phyloP scores from a whole-genome alignment of 2,329 filamentous ascomycete genomes.

The Cryphonectria nitschkei region DNA sequence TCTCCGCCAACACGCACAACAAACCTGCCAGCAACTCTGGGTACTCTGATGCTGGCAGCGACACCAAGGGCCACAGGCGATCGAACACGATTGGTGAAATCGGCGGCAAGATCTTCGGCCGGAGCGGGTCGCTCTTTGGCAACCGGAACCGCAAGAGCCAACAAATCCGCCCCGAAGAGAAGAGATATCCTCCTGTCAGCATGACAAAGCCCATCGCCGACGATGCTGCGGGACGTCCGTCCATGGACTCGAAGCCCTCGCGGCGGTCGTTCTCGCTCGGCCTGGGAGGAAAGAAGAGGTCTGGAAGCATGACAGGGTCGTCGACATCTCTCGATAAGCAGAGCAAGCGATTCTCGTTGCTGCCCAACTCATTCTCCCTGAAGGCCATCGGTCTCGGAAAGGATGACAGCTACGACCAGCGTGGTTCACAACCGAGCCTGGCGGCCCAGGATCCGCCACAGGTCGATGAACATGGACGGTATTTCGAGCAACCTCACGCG shows the following conservation, averaged over 20 bases:
- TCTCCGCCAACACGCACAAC: constrained; percentile 61
- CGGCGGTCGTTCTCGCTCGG: constrained; percentile 73
- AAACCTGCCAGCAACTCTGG: constrained; percentile 64
- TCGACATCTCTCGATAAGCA: constrained; percentile 61
- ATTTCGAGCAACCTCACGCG: constrained; percentile 37
- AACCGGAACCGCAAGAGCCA: constrained; percentile 56
- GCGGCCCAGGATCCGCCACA: constrained; percentile 54
- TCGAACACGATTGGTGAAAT: constrained; percentile 80
- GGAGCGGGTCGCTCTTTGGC: constrained; percentile 82
- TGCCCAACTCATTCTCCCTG: constrained; percentile 66
- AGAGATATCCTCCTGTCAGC: constrained; percentile 86
- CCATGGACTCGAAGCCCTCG: constrained; percentile 69
- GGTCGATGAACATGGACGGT: constrained; percentile 43
- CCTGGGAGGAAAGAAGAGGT: constrained; percentile 70
- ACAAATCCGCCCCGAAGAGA: constrained; percentile 57
- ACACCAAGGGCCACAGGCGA: constrained; percentile 64
- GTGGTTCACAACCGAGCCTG: constrained; percentile 56
- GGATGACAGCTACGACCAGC: constrained; percentile 52
- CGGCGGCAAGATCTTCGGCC: constrained; percentile 81
- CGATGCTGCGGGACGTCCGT: constrained; percentile 57
- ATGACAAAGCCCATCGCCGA: constrained; percentile 75
- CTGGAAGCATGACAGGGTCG: constrained; percentile 65
- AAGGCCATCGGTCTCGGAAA: constrained; percentile 66
- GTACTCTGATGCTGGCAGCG: constrained; percentile 56
- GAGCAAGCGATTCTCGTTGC: constrained; percentile 70